Conservation (phyloP, 805 yeast genomes). For the Starmera amethionina region DNA sequence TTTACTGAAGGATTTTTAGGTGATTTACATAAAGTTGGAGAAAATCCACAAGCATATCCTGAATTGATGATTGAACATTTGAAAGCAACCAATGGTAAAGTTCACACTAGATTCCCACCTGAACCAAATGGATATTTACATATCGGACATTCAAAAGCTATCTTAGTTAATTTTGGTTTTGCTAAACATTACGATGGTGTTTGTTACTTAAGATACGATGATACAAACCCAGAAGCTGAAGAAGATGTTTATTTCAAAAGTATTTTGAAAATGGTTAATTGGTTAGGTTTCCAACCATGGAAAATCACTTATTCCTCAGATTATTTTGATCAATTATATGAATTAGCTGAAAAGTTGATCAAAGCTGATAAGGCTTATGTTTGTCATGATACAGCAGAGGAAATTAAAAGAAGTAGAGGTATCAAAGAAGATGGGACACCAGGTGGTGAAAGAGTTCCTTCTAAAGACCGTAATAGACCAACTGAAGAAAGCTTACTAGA, state of each 20-base stretch:
- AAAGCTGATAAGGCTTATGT: slow-evolving; percentile 67
- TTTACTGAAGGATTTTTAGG: slow-evolving; percentile 94
- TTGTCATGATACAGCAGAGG: slow-evolving; percentile 88
- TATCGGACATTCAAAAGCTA: slow-evolving; percentile 97
- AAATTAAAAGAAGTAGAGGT: slow-evolving; percentile 86
- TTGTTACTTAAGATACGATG: slow-evolving; percentile 91
- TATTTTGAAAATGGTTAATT: slow-evolving; percentile 72
- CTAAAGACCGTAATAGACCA: slow-evolving; percentile 63
- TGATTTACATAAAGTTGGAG: slow-evolving; percentile 90
- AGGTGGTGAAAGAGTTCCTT: slow-evolving; percentile 86
- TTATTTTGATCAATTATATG: slow-evolving; percentile 84
- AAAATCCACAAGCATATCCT: slow-evolving; percentile 83
- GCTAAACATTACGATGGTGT: slow-evolving; percentile 81
- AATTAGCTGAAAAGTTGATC: slow-evolving; percentile 77
- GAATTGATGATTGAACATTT: slow-evolving; percentile 78
- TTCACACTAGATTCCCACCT: slow-evolving; percentile 94
- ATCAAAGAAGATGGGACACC: slow-evolving; percentile 83
- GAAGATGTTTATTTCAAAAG: slow-evolving; percentile 85
- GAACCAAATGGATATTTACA: slow-evolving; percentile 99
- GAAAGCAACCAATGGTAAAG: slow-evolving; percentile 69
- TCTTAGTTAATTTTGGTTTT: slow-evolving; percentile 95
- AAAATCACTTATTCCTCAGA: slow-evolving; percentile 93
- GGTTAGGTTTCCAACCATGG: slow-evolving; percentile 96
- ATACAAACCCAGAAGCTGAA: slow-evolving; percentile 98
- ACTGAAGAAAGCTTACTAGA: slow-evolving; percentile 67